Base-by-base conservation (phyloP, 345 rosid genomes). In the Streptanthus diversifolius region DNA sequence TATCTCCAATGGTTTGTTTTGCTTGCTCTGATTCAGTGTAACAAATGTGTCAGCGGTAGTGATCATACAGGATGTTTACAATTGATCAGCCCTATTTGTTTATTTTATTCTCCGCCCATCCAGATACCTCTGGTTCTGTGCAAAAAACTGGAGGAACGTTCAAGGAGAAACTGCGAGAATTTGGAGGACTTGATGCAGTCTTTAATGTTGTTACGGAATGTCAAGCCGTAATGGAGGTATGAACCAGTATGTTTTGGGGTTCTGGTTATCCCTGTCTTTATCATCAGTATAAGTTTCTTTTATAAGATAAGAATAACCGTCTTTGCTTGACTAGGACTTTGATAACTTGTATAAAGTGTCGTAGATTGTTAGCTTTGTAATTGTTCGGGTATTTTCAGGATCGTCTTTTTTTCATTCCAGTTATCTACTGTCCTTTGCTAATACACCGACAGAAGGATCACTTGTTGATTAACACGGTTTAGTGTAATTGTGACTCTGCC, bases 121-220 rank as follows among this genome's bases (percentile, higher is more conserved):
- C 85, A 93, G 98, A 93, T 76, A 78, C 83, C 25, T 75, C 95
- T 71, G 96, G 91, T 52, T 51, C 84, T 39, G 86, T 86, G 36
- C 88, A 87, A 83, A 88, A 91, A 70, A 59, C 74, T 19, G 91
- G 96, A 48, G 88, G 95, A 22, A 84, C 80, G 77, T 89, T 91
- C 64, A 93, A 91, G 85, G 97, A 93, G 78, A 93, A 83, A 80
- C 74, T 91, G 32, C 79, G 98, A 66, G 93, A 91, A 80, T 68
- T 74, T 41, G 95, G 96, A 72, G 98, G 97, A 66, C 93, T 93
- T 66, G 96, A 89, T 85, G 89, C 90, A 21, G 96, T 93, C 66
- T 80, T 89, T 68, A 96, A 91, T 51, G 90, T 89, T 68, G 83
- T 84, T 54, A 70, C 81, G 83, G 83, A 84, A 63, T 89, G 98